These are phyloP conservation scores for Botryosphaeria dothidea DNA, from an alignment of 2,329 filamentous ascomycete species.

Conservation along the genomic window DNA sequence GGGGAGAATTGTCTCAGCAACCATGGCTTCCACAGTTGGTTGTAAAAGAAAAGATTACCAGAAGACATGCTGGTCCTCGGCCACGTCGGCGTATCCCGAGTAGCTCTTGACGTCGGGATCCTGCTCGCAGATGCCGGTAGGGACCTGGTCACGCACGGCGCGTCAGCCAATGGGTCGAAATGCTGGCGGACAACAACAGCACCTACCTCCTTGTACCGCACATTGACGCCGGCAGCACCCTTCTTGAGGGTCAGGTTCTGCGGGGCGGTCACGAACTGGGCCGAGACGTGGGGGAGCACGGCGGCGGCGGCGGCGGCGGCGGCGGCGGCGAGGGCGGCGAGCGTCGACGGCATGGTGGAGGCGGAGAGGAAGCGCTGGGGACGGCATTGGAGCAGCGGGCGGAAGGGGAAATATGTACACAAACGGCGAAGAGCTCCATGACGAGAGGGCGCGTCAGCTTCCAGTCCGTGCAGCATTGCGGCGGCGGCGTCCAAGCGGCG, in stretches of 20 bases:
- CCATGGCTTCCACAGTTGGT: too few relatives aligned
- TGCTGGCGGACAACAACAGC: background rate
- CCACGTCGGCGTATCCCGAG: slow-evolving; percentile 57
- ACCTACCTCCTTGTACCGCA: slow-evolving; percentile 59
- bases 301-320: background rate
- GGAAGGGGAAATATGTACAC: background rate
- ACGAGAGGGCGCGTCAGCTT: background rate
- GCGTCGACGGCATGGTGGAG: background rate
- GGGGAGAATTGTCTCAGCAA: too few relatives aligned
- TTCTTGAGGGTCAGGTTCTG: slow-evolving; percentile 45
- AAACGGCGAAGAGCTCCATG: background rate
- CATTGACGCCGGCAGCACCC: slow-evolving; percentile 51
- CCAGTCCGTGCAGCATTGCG: background rate
- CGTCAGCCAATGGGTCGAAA: background rate
- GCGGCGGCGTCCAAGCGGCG: slow-evolving; percentile 25
- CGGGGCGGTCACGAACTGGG: slow-evolving; percentile 49
- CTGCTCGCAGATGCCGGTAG: slow-evolving; percentile 57
- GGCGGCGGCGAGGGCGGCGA: background rate
- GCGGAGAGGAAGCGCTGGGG: background rate
- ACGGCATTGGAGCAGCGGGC: background rate
- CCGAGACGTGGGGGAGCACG: slow-evolving; percentile 22
- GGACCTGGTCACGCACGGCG: slow-evolving; percentile 23
- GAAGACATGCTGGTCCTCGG: slow-evolving; percentile 54
- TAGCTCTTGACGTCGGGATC: slow-evolving; percentile 58
- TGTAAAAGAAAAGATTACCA: slow-evolving; percentile 39